These are phyloP conservation scores for Fusarium sp. DNA, from an alignment of 2,329 filamentous ascomycete species.

Conservation along the genomic window DNA sequence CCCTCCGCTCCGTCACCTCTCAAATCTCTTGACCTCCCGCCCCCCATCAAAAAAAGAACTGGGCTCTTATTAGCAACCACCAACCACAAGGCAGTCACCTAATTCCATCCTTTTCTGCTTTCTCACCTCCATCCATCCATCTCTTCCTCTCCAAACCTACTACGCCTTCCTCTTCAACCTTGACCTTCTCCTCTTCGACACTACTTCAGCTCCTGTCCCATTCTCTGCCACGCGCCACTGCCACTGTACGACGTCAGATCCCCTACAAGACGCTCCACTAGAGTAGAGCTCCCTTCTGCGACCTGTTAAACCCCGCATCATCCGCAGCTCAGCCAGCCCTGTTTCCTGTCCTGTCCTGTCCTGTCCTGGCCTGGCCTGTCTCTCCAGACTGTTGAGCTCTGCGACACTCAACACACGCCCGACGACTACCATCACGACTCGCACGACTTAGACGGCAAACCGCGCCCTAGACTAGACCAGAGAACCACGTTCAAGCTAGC, in stretches of 20 bases:
- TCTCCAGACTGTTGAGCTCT: constrained; percentile 27
- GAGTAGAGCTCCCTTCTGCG: constrained; percentile 25
- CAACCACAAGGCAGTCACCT: constrained; percentile 34
- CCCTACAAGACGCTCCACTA: constrained; percentile 33
- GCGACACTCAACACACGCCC: constrained; percentile 19
- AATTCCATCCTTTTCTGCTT: constrained; percentile 33
- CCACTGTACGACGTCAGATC: constrained; percentile 29
- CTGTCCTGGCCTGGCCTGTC: not conserved
- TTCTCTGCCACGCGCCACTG: constrained; percentile 24
- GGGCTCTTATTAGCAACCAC: constrained; percentile 38
- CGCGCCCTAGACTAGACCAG: constrained; percentile 9
- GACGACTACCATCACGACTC: constrained; percentile 36
- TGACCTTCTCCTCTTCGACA: constrained; percentile 16
- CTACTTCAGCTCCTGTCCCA: constrained; percentile 16
- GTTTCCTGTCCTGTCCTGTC: constrained; percentile 14
- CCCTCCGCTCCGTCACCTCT: constrained; percentile 32
- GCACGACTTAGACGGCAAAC: constrained; percentile 28
- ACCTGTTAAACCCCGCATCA: constrained; percentile 43
- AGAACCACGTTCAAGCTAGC: constrained; percentile 13
- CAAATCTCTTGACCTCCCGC: constrained; percentile 33
- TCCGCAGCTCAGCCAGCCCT: constrained; percentile 25
- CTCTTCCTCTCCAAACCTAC: constrained; percentile 2
- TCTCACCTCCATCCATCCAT: constrained; percentile 8
- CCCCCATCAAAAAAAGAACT: constrained; percentile 39
- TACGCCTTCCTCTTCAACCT: constrained; percentile 9